Evolutionary conservation across 2,329 filamentous ascomycete genomes (phyloP).

Genomic region (Apiospora koreana): DNA sequence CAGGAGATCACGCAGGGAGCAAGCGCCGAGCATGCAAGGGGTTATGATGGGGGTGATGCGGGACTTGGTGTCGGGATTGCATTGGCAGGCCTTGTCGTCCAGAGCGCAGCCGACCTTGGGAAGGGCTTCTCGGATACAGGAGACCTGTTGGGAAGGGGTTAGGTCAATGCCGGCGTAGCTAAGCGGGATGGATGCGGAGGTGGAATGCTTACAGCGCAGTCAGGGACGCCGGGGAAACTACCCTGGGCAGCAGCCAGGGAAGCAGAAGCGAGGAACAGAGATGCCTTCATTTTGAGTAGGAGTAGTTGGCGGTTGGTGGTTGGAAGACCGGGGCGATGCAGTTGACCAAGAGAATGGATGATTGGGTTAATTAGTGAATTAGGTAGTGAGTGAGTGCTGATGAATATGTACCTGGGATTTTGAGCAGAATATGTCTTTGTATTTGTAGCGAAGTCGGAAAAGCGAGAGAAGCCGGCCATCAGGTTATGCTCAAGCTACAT

Average conservation of each 20-base stretch:
- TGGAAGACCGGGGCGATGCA: neutral
- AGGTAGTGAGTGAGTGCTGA: neutral
- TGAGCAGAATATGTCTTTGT: neutral
- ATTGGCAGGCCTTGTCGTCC: slow-evolving; percentile 8
- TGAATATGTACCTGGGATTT: neutral
- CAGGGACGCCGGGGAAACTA: neutral
- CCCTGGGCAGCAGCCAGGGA: neutral
- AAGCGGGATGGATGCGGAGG: neutral
- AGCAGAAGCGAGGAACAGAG: neutral
- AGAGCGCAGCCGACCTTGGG: neutral
- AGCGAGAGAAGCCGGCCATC: neutral
- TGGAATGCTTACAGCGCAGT: neutral
- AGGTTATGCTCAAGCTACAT: neutral
- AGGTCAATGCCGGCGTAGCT: neutral
- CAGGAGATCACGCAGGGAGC: neutral
- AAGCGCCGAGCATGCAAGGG: neutral
- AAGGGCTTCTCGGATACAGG: neutral
- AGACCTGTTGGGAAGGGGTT: neutral
- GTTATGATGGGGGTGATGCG: slow-evolving; percentile 1
- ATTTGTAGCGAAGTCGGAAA: neutral
- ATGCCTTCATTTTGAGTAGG: slow-evolving; percentile 1
- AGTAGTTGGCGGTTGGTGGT: neutral
- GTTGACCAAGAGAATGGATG: neutral
- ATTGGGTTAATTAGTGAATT: neutral
- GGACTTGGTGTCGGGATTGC: neutral